Percentiles rank a stretch among this genome's conserved stretches.
Evolutionary conservation across 2,329 filamentous ascomycete genomes (phyloP).

Genomic region (Phoma sp.): DNA sequence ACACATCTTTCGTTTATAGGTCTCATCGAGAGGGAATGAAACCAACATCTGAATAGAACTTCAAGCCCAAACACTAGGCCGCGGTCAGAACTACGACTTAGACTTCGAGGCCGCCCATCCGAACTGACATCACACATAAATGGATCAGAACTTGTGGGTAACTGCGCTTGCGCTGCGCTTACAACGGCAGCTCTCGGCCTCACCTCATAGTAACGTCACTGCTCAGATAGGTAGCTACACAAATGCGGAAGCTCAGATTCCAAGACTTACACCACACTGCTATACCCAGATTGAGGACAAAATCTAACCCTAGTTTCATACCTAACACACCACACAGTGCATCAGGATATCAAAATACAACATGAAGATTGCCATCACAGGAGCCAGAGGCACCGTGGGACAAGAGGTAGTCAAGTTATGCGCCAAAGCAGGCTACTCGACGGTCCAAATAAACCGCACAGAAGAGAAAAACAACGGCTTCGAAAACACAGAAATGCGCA

Average conservation of each 20-base stretch:
- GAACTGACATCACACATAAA: constrained; percentile 2
- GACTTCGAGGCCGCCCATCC: neutral
- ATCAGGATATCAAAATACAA: neutral
- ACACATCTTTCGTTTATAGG: neutral
- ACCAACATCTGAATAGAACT: no score
- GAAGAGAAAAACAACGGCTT: constrained; percentile 38
- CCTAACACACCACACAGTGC: neutral
- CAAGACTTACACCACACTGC: neutral
- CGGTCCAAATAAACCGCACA: constrained; percentile 47
- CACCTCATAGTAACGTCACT: constrained; percentile 20
- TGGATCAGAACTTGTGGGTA: neutral
- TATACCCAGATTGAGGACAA: neutral
- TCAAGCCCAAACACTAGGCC: no score
- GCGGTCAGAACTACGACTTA: neutral
- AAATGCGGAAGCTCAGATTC: constrained; percentile 4
- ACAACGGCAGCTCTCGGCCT: neutral
- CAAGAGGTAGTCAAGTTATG: constrained; percentile 34
- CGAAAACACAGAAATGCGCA: constrained; percentile 45
- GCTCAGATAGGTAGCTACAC: constrained; percentile 1
- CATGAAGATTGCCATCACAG: constrained; percentile 28
- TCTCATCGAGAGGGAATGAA: no score
- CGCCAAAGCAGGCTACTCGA: constrained; percentile 42
- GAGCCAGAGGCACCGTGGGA: constrained; percentile 19
- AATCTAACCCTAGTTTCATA: neutral
- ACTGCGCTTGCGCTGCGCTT: constrained; percentile 13